These are phyloP conservation scores for Salix koriyanagi DNA, from an alignment of 345 rosid genomes.

Conservation along the genomic window DNA sequence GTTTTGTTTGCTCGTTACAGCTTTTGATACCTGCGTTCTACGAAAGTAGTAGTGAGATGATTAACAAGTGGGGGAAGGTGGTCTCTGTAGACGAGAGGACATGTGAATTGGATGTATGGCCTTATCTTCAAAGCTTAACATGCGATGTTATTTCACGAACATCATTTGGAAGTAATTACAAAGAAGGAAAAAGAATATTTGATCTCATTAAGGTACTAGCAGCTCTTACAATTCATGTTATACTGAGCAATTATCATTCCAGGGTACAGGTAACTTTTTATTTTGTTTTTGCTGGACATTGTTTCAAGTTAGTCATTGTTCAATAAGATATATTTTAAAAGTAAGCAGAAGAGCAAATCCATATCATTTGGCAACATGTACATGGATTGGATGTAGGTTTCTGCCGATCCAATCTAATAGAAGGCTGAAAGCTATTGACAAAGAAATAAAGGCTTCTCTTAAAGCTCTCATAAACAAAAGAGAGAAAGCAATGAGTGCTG, in stretches of 20 bases:
- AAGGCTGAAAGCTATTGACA: too few relatives aligned
- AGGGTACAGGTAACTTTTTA: slow-evolving; percentile 37
- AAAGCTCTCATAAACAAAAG: too few relatives aligned
- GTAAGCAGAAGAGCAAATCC: too few relatives aligned
- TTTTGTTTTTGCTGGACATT: too few relatives aligned
- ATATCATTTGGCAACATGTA: too few relatives aligned
- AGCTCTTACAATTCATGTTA: background rate
- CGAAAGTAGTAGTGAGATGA: slow-evolving; percentile 25
- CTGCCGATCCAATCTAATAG: too few relatives aligned
- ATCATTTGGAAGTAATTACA: slow-evolving; percentile 10
- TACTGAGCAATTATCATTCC: slow-evolving; percentile 21
- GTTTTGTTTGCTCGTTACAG: slow-evolving; percentile 5
- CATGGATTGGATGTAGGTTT: too few relatives aligned
- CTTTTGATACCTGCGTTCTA: slow-evolving; percentile 29
- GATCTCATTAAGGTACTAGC: slow-evolving; percentile 29
- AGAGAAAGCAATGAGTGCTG: too few relatives aligned
- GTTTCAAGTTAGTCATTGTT: too few relatives aligned
- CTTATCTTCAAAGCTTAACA: slow-evolving; percentile 33
- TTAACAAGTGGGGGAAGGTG: slow-evolving; percentile 30
- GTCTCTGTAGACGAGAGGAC: background rate
- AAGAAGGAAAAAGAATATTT: slow-evolving; percentile 43
- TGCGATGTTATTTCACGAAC: slow-evolving; percentile 44
- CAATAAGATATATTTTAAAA: too few relatives aligned
- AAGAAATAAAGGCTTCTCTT: too few relatives aligned
- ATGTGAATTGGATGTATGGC: slow-evolving; percentile 37